Base-by-base conservation (phyloP, 768 basidiomycete genomes). In the Xerocomellus chrysenteron region DNA sequence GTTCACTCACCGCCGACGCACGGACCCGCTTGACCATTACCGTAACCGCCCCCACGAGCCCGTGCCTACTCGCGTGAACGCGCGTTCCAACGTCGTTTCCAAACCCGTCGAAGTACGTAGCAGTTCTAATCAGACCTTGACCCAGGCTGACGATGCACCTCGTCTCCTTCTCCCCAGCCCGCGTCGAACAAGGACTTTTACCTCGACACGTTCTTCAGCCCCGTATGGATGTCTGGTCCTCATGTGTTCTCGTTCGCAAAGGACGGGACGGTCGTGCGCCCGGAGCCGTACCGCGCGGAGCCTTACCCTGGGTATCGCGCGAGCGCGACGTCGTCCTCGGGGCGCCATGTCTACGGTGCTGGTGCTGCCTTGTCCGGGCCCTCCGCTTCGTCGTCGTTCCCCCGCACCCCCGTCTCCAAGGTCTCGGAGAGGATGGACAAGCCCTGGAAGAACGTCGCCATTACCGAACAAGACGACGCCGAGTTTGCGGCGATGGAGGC, bases 161-260 rank as follows among this genome's bases (percentile, higher is more conserved):
- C 19, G 5, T 13, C 14, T 3, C 19, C 21, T 44, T 24, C 11
- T 19, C 11, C 10, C 13, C 26, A 59, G 57, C 26, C 41, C 21
- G 14, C n/a, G 33, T n/a, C 37, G 3, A 32, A 19, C 16, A 51
- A 26, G 28, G 71, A 87, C 81, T 70, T 86, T 76, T 65, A 81
- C 78, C 48, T 77, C 69, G 61, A 86, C 77, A 35, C 76, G 69
- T 55, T 82, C 76, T 53, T 77, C 71, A 55, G 76, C 60, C 41
- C 64, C 57, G 36, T 77, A 70, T 42, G 82, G 79, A 69, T 58
- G 59, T 54, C 61, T 2, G 62, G 67, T 41, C 61, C 63, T 37
- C 37, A 61, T 7, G 65, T 68, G 7, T 68, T 69, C 44, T 54
- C 59, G 8, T 67, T 65, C 7, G 43, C 63, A 32, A 37, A 61